A percentile compares a stretch with the other conserved stretches of the same genome.
Evolutionary conservation across 2,329 filamentous ascomycete genomes (phyloP).

Genomic region (Cercospora zeina): DNA sequence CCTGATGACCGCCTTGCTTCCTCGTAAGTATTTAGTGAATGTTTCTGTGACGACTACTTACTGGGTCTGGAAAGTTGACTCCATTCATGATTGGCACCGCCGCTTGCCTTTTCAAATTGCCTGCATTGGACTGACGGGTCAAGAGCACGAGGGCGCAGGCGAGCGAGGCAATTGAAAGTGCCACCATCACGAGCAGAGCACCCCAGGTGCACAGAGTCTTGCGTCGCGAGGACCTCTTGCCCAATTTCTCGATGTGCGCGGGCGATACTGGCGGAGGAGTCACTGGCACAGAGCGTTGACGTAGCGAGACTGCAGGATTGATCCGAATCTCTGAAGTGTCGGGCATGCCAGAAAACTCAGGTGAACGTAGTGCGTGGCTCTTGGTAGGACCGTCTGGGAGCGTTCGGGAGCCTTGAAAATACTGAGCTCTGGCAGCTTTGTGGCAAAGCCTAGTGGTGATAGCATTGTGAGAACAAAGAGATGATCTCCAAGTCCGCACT

Average conservation of each 20-base stretch:
- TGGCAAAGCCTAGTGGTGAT: not conserved
- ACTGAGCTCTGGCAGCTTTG: not conserved
- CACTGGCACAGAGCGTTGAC: not conserved
- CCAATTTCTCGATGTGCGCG: not conserved
- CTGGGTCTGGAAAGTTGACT: slow-evolving; percentile 52
- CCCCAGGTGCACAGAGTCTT: slow-evolving; percentile 1
- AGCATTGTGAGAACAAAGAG: not conserved
- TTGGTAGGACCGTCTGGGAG: not conserved
- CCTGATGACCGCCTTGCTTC: slow-evolving; percentile 33
- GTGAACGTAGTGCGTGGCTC: not conserved
- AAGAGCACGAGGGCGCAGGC: not conserved
- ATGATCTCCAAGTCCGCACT: not conserved
- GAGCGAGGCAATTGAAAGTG: not conserved
- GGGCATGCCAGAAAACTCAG: not conserved
- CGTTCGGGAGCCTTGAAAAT: not conserved
- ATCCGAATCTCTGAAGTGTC: not conserved
- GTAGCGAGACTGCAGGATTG: not conserved
- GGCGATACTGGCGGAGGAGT: not conserved
- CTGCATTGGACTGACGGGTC: not conserved
- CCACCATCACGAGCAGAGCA: not conserved
- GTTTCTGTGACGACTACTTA: not conserved
- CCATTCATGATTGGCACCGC: slow-evolving; percentile 32
- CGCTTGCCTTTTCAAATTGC: slow-evolving; percentile 19
- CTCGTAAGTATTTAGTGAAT: not conserved
- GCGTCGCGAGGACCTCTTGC: not conserved